Conservation (phyloP, 1,284 basidiomycete genomes). For the Phlebopus sp. region DNA sequence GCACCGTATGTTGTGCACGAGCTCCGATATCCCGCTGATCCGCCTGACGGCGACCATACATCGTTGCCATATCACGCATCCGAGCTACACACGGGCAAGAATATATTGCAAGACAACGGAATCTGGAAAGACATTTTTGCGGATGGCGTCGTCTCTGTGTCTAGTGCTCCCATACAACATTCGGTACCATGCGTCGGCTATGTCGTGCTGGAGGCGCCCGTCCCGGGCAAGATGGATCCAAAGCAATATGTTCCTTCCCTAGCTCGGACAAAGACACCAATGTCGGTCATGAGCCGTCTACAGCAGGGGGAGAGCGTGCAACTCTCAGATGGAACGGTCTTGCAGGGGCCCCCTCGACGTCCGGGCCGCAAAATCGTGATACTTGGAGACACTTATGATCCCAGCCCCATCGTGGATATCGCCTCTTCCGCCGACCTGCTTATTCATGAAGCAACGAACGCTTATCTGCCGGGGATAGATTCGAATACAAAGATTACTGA, state of each 20-base stretch:
- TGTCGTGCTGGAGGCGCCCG: constrained; percentile 73
- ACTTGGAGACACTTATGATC: constrained; percentile 80
- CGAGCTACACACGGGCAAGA: constrained; percentile 65
- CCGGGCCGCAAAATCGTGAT: constrained; percentile 75
- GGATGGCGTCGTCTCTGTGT: constrained; percentile 64
- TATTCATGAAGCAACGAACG: constrained; percentile 91
- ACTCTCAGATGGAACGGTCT: constrained; percentile 75
- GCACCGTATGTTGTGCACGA: constrained; percentile 89
- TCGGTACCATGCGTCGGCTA: constrained; percentile 84
- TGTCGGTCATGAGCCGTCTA: constrained; percentile 67
- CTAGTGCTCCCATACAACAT: constrained; percentile 82
- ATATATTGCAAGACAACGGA: constrained; percentile 64
- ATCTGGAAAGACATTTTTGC: constrained; percentile 71
- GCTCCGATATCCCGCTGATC: constrained; percentile 63
- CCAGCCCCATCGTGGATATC: constrained; percentile 58
- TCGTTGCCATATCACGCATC: constrained; percentile 44
- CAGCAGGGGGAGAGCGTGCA: constrained; percentile 68
- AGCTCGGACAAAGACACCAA: constrained; percentile 69
- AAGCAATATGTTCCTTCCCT: constrained; percentile 60
- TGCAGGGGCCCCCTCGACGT: constrained; percentile 68
- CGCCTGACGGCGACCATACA: constrained; percentile 47
- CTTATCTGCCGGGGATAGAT: constrained; percentile 73
- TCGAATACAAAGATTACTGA: constrained; percentile 52
- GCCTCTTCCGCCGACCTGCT: constrained; percentile 64
- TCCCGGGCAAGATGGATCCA: constrained; percentile 75